These are phyloP conservation scores for Populus hybrid DNA, from an alignment of 441 rosid genomes.

Conservation along the genomic window DNA sequence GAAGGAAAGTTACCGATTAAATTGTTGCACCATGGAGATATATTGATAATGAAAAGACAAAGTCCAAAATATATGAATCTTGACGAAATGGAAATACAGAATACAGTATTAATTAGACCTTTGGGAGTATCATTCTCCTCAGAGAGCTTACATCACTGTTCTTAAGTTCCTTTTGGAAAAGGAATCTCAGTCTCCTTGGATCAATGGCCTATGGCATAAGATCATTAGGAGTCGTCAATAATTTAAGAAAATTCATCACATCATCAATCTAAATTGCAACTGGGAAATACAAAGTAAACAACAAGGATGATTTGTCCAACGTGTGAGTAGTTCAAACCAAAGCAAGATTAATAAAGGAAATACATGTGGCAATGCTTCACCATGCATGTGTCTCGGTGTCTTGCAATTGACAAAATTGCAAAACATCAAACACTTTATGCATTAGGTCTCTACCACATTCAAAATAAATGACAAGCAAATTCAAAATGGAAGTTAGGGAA, in stretches of 20 bases:
- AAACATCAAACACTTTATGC: background rate
- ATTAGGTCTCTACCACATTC: background rate
- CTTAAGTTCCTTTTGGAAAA: conserved; percentile 91
- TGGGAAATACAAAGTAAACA: background rate
- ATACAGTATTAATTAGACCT: conserved; percentile 42
- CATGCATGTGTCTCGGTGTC: background rate
- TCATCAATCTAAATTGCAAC: background rate
- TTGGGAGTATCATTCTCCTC: conserved; percentile 90
- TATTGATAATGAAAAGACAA: background rate
- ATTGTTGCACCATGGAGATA: too few species aligned
- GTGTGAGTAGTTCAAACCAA: too few species aligned
- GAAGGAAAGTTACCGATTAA: background rate
- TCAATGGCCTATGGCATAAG: conserved; percentile 50
- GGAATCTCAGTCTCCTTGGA: conserved; percentile 62
- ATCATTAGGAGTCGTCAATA: background rate
- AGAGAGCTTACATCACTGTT: conserved; percentile 95
- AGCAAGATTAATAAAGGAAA: background rate
- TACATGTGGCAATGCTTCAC: background rate
- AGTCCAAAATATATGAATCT: background rate
- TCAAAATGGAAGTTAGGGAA: background rate
- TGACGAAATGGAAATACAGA: background rate
- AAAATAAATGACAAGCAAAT: background rate
- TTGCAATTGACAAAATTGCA: background rate
- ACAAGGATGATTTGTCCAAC: background rate
- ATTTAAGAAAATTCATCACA: background rate